These are phyloP conservation scores for Biscogniauxia sp. DNA, from an alignment of 2,329 filamentous ascomycete genomes.

Conservation along the genomic window DNA sequence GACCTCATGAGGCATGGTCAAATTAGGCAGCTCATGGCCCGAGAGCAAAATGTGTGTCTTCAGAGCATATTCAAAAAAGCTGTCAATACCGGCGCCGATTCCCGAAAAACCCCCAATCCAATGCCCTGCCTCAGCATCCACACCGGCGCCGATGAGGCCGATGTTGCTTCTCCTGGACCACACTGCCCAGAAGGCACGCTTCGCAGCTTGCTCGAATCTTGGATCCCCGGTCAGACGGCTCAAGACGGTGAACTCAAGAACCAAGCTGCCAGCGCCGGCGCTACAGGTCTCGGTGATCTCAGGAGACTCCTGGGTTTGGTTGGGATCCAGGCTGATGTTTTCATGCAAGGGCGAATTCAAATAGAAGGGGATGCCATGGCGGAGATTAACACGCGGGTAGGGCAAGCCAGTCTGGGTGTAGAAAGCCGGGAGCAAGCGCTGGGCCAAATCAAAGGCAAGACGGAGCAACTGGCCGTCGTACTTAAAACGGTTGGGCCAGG, in stretches of 20 bases:
- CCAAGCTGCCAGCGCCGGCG: constrained; percentile 91
- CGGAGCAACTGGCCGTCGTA: constrained; percentile 90
- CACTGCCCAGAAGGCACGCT: constrained; percentile 95
- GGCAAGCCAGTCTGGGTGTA: constrained; percentile 88
- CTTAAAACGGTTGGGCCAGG: constrained; percentile 72
- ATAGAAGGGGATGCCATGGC: constrained; percentile 90
- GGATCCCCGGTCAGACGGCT: constrained; percentile 83
- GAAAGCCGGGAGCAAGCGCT: constrained; percentile 86
- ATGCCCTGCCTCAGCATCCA: constrained; percentile 85
- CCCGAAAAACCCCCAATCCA: constrained; percentile 91
- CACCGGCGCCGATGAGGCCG: constrained; percentile 83
- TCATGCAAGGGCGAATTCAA: constrained; percentile 76
- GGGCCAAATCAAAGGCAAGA: constrained; percentile 81
- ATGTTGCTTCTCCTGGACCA: constrained; percentile 85
- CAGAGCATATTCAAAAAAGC: constrained; percentile 97
- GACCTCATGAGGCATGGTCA: constrained; percentile 41
- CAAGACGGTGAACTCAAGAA: constrained; percentile 88
- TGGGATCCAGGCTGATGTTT: constrained; percentile 42
- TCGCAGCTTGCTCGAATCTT: constrained; percentile 86
- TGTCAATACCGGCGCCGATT: constrained; percentile 94
- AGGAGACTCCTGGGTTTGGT: constrained; percentile 39
- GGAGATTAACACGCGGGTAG: constrained; percentile 90
- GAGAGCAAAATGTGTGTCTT: constrained; percentile 92
- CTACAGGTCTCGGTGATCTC: constrained; percentile 97
- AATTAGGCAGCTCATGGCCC: constrained; percentile 61